Conservation (phyloP, 331 rosid species). For the Acacia pycnantha region DNA sequence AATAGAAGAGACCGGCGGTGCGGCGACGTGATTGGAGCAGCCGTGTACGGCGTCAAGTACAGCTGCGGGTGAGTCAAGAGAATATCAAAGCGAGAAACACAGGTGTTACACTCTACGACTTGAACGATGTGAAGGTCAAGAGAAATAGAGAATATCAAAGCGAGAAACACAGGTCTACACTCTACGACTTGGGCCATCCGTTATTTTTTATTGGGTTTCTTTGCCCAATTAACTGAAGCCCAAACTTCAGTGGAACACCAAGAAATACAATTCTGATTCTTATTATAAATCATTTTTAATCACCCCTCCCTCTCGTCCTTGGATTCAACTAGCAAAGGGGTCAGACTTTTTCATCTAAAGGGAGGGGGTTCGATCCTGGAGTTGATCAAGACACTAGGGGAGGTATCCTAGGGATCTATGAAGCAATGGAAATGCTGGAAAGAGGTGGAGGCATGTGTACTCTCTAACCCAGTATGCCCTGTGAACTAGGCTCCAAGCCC, state of each 20-base stretch:
- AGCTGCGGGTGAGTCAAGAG: not conserved
- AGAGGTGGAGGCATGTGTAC: no score
- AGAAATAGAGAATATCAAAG: not conserved
- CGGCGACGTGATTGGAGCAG: conserved; percentile 6
- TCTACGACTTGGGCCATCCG: not conserved
- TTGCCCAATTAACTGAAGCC: not conserved
- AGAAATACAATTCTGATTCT: not conserved
- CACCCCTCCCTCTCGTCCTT: no score
- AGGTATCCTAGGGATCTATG: no score
- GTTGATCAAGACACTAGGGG: no score
- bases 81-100: not conserved
- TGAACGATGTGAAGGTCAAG: no score
- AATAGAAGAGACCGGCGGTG: not conserved
- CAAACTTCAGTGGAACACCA: not conserved
- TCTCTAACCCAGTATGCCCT: no score
- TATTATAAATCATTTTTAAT: no score
- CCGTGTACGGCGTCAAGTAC: conserved; percentile 24
- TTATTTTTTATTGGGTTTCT: not conserved
- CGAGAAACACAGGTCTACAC: not conserved
- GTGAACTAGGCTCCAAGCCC: no score
- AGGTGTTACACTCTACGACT: not conserved
- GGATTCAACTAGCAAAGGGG: no score
- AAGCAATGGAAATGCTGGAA: no score
- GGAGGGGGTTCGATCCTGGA: no score
- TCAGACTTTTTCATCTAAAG: no score